Evolutionary conservation across 805 yeast species (phyloP), one percentile per base, ranked within the genome.

Genomic region (Wickerhamiella brachini): DNA sequence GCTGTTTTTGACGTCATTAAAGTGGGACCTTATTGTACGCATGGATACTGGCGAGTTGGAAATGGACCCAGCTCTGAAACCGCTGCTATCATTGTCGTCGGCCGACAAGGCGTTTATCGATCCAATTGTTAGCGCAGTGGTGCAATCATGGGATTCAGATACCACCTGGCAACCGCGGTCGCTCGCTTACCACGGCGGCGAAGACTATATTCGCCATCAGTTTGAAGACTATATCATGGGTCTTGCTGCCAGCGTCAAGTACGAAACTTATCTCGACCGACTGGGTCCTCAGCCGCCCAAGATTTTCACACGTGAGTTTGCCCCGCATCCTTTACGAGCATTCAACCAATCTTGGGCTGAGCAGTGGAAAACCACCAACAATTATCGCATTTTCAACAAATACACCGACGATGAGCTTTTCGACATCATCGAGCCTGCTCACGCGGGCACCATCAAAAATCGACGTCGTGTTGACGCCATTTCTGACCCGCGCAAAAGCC

Each of bases 171-270:
- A 70, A 8, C 68, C 71, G 53, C 71, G 67, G 55, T 65, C 74
- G 57, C 58, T 76, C 49, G 75, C 76, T 52, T 83, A 74, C 61
- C 67, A 68, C 44, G 90, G 90, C 2, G 80, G 85, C 57, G 97
- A 93, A 60, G 98, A 93, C 65, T 86, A 81, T 61, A 81, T 93
- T 31, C 69, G 97, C 49, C 76, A 80, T 67, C 87, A 81, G 59
- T 89, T 90, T 65, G 98, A 93, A 62, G 97, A 89, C 60, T 93
- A 93, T 62, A 66, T 89, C 23, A 75, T 83, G 53, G 86, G 94
- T 10, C 64, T 93, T 55, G 64, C 90, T 22, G 72, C 95, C 0
- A 74, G 85, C 23, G 79, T 77, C 21, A 83, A 94, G 64, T 84
- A 81, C 58, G 76, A 76, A 56, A 78, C 74, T 48, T 86, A 81